Conservation (phyloP, 2,329 filamentous ascomycete genomes). For the Penicillium sp. region DNA sequence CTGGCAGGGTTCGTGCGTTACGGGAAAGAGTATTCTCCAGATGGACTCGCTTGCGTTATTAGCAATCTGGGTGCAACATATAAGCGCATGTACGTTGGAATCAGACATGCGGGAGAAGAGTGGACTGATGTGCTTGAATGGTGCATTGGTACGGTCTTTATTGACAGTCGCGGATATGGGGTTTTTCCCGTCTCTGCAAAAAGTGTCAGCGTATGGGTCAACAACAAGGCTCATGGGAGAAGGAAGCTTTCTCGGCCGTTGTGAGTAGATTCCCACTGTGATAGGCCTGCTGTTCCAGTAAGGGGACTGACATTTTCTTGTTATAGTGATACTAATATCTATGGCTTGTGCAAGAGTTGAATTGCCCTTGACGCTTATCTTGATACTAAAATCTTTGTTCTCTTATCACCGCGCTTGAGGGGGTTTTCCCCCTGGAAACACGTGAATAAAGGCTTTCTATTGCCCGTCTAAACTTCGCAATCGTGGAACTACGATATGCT, state of each 20-base stretch:
- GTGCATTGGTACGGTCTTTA: constrained; percentile 57
- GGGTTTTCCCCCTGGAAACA: too few species aligned
- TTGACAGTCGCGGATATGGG: constrained; percentile 62
- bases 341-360: constrained; percentile 1
- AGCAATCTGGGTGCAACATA: constrained; percentile 53
- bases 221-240: constrained; percentile 56
- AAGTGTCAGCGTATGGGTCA: constrained; percentile 65
- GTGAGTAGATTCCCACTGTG: constrained; percentile 32
- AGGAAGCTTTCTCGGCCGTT: constrained; percentile 46
- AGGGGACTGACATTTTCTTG: background rate
- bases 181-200: constrained; percentile 57
- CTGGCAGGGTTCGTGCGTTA: constrained; percentile 52
- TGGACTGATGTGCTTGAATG: constrained; percentile 66
- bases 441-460: background rate
- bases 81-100: constrained; percentile 65
- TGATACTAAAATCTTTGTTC: background rate
- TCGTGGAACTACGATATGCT: background rate
- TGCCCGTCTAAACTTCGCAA: background rate
- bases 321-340: constrained; percentile 18
- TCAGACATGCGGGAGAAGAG: constrained; percentile 58
- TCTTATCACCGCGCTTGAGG: background rate
- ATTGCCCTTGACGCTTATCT: background rate
- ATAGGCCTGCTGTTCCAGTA: background rate
- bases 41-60: constrained; percentile 60
- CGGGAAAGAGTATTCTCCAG: constrained; percentile 53